A percentile compares a stretch with the other conserved stretches of the same genome.
Conservation (phyloP, 129 eudicot species). For the Silybum marianum region DNA sequence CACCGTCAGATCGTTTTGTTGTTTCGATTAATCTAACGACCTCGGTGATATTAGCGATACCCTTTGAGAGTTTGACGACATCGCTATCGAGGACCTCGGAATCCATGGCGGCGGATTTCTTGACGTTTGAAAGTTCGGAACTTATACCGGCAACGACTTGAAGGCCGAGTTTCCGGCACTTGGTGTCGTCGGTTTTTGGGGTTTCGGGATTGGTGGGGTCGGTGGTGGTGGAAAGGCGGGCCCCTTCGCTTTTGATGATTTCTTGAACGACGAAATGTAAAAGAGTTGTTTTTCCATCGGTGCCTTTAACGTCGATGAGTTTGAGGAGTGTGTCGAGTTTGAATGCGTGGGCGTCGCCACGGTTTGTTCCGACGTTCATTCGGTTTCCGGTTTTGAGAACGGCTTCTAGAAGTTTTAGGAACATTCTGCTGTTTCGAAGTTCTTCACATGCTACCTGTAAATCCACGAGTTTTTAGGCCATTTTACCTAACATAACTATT, state of each 20-base stretch:
- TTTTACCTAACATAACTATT: no score
- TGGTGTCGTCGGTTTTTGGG: constrained; percentile 57
- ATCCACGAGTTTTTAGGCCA: not conserved
- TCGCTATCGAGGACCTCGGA: constrained; percentile 80
- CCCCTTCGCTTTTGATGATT: constrained; percentile 80
- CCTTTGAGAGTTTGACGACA: constrained; percentile 75
- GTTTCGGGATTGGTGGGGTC: constrained; percentile 34
- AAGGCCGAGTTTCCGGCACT: constrained; percentile 87
- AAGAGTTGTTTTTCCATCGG: constrained; percentile 96
- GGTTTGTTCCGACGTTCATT: constrained; percentile 98
- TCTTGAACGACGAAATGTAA: constrained; percentile 96
- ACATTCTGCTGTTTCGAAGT: constrained; percentile 90
- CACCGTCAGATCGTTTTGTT: constrained; percentile 10
- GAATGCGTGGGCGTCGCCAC: constrained; percentile 97
- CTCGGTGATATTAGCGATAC: constrained; percentile 64
- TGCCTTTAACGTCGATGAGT: constrained; percentile 90
- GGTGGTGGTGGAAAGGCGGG: constrained; percentile 56
- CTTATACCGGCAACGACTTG: constrained; percentile 78
- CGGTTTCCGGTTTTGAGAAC: constrained; percentile 97
- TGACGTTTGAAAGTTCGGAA: constrained; percentile 82
- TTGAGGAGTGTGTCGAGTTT: constrained; percentile 96
- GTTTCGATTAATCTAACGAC: constrained; percentile 52
- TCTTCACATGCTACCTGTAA: constrained; percentile 93
- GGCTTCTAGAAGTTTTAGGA: constrained; percentile 92
- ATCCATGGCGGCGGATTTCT: constrained; percentile 97